Evolutionary conservation across 306 rosid species (phyloP).

Genomic region (Cyclanthera cordifolia): DNA sequence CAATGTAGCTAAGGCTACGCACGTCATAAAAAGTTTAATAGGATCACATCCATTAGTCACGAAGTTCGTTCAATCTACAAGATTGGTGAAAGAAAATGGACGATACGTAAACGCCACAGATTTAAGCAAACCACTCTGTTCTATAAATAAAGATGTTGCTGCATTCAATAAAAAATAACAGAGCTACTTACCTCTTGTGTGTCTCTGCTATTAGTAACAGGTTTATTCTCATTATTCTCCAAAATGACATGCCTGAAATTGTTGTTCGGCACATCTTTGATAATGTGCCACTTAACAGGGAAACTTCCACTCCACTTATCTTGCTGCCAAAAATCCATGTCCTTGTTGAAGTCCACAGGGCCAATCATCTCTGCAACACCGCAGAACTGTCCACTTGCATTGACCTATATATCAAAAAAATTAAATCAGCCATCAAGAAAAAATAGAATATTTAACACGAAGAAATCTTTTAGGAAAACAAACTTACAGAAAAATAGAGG

Average conservation of each 20-base stretch:
- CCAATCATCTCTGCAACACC: slow-evolving; percentile 87
- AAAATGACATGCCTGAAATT: slow-evolving; percentile 74
- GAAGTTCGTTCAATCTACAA: not conserved
- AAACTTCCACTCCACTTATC: slow-evolving; percentile 97
- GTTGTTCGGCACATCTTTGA: slow-evolving; percentile 73
- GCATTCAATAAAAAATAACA: not conserved
- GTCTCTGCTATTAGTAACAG: slow-evolving; percentile 92
- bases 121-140: not conserved
- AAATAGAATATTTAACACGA: not conserved
- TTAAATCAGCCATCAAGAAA: not conserved
- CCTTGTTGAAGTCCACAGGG: slow-evolving; percentile 60
- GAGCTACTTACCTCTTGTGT: slow-evolving; percentile 63
- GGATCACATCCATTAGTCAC: not conserved
- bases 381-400: slow-evolving; percentile 91
- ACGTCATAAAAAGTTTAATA: not conserved
- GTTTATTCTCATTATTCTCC: slow-evolving; percentile 88
- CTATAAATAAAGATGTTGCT: too few species aligned
- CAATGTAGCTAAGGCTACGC: not conserved
- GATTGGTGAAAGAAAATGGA: not conserved
- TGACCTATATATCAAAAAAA: slow-evolving; percentile 42
- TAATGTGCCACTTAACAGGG: slow-evolving; percentile 83
- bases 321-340: slow-evolving; percentile 98
- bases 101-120: not conserved
- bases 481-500: slow-evolving; percentile 72
- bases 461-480: not conserved